A percentile compares a stretch with the other conserved stretches of the same genome.
Evolutionary conservation across 192 early-diverging fungal species (phyloP).

Genomic region (Coemansia biformis): DNA sequence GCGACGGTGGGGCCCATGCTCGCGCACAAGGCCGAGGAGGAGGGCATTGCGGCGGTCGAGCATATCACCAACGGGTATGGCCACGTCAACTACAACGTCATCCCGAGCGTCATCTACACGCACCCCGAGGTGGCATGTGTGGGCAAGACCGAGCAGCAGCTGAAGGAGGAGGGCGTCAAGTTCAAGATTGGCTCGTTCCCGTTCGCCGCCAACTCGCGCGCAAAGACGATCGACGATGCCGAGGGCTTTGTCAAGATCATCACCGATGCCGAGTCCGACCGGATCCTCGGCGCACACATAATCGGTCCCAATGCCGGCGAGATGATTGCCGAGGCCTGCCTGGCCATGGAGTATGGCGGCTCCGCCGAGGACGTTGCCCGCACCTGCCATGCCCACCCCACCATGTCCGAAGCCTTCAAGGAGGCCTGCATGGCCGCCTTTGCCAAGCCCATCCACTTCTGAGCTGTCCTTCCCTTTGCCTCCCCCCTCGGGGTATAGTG

Average conservation of each 20-base stretch:
- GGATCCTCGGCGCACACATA: conserved; percentile 96
- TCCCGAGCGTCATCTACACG: conserved; percentile 97
- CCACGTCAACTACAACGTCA: conserved; percentile 97
- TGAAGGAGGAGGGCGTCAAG: conserved; percentile 79
- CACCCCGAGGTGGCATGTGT: conserved; percentile 99
- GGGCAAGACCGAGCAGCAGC: conserved; percentile 91
- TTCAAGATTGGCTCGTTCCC: conserved; percentile 93
- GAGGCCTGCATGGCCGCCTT: conserved; percentile 92
- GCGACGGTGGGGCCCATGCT: conserved; percentile 96
- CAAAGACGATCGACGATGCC: conserved; percentile 92
- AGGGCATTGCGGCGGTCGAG: conserved; percentile 96
- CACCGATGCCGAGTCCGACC: conserved; percentile 90
- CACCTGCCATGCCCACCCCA: conserved; percentile 96
- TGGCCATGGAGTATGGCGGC: conserved; percentile 98
- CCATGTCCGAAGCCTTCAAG: conserved; percentile 96
- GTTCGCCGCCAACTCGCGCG: conserved; percentile 93
- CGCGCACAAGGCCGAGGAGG: conserved; percentile 99
- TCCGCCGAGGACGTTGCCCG: conserved; percentile 95
- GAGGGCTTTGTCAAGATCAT: conserved; percentile 97
- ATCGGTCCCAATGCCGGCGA: conserved; percentile 98
- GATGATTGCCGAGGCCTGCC: conserved; percentile 96
- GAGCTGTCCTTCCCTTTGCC: conserved; percentile 4
- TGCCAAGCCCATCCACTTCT: conserved; percentile 75
- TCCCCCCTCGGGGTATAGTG: not conserved
- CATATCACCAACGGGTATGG: conserved; percentile 87